phyloP scores from a whole-genome alignment of 2,329 filamentous ascomycete genomes.

The Epichloe sibirici region DNA sequence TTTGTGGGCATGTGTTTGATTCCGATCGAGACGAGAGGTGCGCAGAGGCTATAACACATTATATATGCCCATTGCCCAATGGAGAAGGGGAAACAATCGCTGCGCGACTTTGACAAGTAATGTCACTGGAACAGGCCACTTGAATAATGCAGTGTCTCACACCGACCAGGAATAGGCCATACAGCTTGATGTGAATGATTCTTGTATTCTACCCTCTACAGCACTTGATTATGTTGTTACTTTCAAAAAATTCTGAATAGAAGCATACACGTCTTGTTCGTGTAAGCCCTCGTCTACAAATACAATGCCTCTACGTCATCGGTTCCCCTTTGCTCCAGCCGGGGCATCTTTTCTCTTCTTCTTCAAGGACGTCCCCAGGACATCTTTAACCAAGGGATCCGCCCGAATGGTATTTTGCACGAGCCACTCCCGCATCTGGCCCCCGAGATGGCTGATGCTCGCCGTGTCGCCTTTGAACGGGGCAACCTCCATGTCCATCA shows the following conservation, averaged over 20 bases:
- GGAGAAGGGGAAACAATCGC: too few relatives aligned
- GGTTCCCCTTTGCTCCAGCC: slow-evolving; percentile 43
- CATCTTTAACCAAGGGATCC: slow-evolving; percentile 72
- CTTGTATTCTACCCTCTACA: too few relatives aligned
- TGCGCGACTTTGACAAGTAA: too few relatives aligned
- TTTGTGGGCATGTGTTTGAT: slow-evolving; percentile 48
- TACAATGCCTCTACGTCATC: slow-evolving; percentile 13
- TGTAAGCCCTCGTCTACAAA: not conserved
- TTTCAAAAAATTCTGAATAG: too few relatives aligned
- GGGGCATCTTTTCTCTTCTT: slow-evolving; percentile 50
- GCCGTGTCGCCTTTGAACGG: slow-evolving; percentile 67
- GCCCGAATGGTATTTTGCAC: slow-evolving; percentile 73
- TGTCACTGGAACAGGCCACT: too few relatives aligned
- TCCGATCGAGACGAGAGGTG: slow-evolving; percentile 50
- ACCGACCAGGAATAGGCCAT: too few relatives aligned
- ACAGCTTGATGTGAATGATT: too few relatives aligned
- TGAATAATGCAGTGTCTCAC: too few relatives aligned
- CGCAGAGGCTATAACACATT: slow-evolving; percentile 39
- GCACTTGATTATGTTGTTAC: too few relatives aligned
- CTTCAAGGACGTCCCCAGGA: slow-evolving; percentile 56
- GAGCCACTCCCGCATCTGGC: slow-evolving; percentile 73
- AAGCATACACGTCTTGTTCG: not conserved
- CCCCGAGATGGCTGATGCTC: slow-evolving; percentile 44
- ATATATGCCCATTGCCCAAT: too few relatives aligned
- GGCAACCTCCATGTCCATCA: slow-evolving; percentile 67